These are phyloP conservation scores for Colletotrichum zoysiae DNA, from an alignment of 2,329 filamentous ascomycete genomes.

Conservation along the genomic window DNA sequence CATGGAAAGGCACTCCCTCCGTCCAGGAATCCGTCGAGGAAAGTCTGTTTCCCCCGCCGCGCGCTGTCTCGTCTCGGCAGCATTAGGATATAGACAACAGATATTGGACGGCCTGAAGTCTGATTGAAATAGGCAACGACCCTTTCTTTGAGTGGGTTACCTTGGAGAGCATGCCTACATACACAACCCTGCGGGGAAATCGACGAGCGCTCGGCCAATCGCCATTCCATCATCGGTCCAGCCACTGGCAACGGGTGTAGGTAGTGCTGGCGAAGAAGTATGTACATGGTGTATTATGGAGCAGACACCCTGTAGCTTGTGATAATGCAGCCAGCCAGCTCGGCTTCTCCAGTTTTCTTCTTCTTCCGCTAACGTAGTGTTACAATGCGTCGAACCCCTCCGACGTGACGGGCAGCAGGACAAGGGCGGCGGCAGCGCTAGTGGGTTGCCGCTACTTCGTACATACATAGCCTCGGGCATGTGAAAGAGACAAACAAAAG, in stretches of 20 bases:
- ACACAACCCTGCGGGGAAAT: slow-evolving; percentile 11
- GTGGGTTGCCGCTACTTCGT: slow-evolving; percentile 37
- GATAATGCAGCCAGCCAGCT: slow-evolving; percentile 30
- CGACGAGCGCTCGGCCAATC: not conserved
- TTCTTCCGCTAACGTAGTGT: slow-evolving; percentile 29
- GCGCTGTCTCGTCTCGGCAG: slow-evolving; percentile 24
- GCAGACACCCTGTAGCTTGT: slow-evolving; percentile 31
- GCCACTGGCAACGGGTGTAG: slow-evolving; percentile 20
- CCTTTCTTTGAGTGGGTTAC: slow-evolving; percentile 26
- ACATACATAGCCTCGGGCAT: slow-evolving; percentile 34
- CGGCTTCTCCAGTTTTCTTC: slow-evolving; percentile 38
- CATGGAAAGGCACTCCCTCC: slow-evolving; percentile 30
- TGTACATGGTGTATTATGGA: too few species aligned
- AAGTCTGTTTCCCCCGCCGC: slow-evolving; percentile 28
- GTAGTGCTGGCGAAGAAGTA: not conserved
- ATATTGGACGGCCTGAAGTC: slow-evolving; percentile 36
- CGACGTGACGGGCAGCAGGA: slow-evolving; percentile 30
- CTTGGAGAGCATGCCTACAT: slow-evolving; percentile 8
- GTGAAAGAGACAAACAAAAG: slow-evolving; percentile 38
- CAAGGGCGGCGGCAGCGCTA: slow-evolving; percentile 29
- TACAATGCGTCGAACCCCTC: slow-evolving; percentile 38
- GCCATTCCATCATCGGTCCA: slow-evolving; percentile 35
- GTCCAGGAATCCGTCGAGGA: slow-evolving; percentile 27
- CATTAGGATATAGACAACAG: slow-evolving; percentile 19
- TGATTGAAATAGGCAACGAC: slow-evolving; percentile 15